Evolutionary conservation across 208 protist genomes (phyloP).

Genomic region (Balamuthia mandrillaris): DNA sequence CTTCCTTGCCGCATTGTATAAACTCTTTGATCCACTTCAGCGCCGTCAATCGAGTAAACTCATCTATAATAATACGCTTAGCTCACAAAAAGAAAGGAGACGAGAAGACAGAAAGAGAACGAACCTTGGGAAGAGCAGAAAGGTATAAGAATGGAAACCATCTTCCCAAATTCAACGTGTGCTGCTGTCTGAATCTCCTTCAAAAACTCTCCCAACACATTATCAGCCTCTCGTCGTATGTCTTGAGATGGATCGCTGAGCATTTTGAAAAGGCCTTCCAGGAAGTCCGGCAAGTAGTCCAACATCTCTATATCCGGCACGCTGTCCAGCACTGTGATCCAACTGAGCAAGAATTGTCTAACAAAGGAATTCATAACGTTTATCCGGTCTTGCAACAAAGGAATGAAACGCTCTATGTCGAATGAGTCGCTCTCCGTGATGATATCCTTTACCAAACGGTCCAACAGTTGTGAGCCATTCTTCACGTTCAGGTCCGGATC

Average conservation of each 20-base stretch:
- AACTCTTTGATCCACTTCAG: conserved; percentile 76
- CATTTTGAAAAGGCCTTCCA: conserved; percentile 70
- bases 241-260: conserved; percentile 55
- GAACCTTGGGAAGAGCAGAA: neutral
- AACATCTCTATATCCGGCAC: conserved; percentile 81
- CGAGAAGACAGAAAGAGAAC: neutral
- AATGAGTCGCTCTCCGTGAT: conserved; percentile 70
- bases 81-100: no score
- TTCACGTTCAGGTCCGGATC: conserved; percentile 76
- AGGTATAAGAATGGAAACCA: conserved; percentile 39
- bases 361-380: neutral
- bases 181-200: conserved; percentile 55
- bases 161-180: conserved; percentile 52
- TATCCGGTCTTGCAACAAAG: neutral
- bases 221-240: conserved; percentile 59
- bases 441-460: conserved; percentile 77
- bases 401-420: conserved; percentile 55
- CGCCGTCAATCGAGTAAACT: conserved; percentile 66
- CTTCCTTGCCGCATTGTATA: conserved; percentile 59
- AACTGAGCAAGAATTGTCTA: conserved; percentile 37
- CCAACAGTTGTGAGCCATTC: conserved; percentile 74
- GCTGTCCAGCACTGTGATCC: conserved; percentile 76
- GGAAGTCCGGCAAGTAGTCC: conserved; percentile 70
- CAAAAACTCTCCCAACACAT: conserved; percentile 65
- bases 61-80: conserved; percentile 39